Percentiles rank a stretch among this genome's conserved stretches.
phyloP scores from a whole-genome alignment of 2,329 filamentous ascomycete species.

The Mycosphaerelloides madeirae region DNA sequence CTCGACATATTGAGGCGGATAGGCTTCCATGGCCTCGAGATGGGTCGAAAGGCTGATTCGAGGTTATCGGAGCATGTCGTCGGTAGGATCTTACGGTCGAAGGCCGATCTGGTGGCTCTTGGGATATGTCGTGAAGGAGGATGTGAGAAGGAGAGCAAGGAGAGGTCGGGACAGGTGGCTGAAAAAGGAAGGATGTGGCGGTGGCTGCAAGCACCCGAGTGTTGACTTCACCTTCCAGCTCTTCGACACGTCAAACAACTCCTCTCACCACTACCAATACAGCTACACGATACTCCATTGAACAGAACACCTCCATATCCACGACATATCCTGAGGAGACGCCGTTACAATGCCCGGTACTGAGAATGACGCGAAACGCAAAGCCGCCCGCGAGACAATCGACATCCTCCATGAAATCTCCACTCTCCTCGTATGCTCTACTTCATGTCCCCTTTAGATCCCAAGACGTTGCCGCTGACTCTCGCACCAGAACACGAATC shows the following conservation, averaged over 20 bases:
- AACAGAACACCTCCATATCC: slow-evolving; percentile 1
- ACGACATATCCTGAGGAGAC: background rate
- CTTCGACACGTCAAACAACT: background rate
- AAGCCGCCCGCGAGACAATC: slow-evolving; percentile 74
- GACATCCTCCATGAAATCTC: slow-evolving; percentile 30
- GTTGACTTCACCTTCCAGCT: background rate
- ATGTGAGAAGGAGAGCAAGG: background rate
- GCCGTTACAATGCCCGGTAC: background rate
- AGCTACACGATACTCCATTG: background rate
- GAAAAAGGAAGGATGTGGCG: background rate
- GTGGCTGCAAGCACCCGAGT: too few relatives aligned
- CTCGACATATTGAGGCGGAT: slow-evolving; percentile 71
- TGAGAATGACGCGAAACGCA: slow-evolving; percentile 58
- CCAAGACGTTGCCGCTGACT: too few relatives aligned
- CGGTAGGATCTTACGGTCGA: too few relatives aligned
- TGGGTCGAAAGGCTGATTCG: too few relatives aligned
- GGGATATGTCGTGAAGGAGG: background rate
- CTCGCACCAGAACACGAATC: slow-evolving; percentile 63
- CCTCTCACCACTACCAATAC: background rate
- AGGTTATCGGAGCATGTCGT: background rate
- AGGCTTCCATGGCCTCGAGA: slow-evolving; percentile 63
- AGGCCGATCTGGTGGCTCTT: background rate
- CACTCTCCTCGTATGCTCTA: background rate
- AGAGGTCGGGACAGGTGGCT: background rate
- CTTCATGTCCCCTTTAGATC: background rate